Conservation (phyloP, 176 grass and related monocot species). For the Elaeis guineensis region DNA sequence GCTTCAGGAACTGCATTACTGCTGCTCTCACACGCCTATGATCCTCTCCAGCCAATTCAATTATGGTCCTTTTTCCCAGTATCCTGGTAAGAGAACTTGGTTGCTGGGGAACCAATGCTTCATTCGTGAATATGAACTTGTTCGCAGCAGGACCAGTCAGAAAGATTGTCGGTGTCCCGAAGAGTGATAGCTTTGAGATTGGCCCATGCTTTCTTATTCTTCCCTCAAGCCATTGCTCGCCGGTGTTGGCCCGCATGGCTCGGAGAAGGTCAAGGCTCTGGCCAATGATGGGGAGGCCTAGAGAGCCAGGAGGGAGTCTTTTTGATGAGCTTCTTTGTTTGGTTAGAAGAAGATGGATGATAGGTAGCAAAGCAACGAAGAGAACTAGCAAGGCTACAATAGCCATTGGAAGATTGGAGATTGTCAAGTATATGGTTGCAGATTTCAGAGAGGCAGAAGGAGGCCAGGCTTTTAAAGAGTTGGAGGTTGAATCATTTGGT, state of each 20-base stretch:
- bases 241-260: constrained; percentile 37
- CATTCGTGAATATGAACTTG: constrained; percentile 38
- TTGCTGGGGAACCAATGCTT: constrained; percentile 19
- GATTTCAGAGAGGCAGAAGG: no score
- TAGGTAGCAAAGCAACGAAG: neutral
- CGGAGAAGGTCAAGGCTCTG: constrained; percentile 41
- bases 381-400: no score
- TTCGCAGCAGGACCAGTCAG: constrained; percentile 24
- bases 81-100: constrained; percentile 24
- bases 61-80: constrained; percentile 23
- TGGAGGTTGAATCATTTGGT: no score
- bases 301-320: constrained; percentile 33
- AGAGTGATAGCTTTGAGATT: constrained; percentile 53
- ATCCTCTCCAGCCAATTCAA: constrained; percentile 28
- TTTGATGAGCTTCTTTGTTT: constrained; percentile 4
- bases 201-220: constrained; percentile 30
- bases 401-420: no score
- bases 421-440: no score
- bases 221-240: constrained; percentile 27
- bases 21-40: constrained; percentile 35
- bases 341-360: constrained; percentile 4
- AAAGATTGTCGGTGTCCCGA: constrained; percentile 31
- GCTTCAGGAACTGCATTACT: constrained; percentile 34
- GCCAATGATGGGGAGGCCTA: constrained; percentile 37
- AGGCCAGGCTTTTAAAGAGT: no score